Evolutionary conservation across 2,329 filamentous ascomycete species (phyloP).

Genomic region (Onygena corvina): DNA sequence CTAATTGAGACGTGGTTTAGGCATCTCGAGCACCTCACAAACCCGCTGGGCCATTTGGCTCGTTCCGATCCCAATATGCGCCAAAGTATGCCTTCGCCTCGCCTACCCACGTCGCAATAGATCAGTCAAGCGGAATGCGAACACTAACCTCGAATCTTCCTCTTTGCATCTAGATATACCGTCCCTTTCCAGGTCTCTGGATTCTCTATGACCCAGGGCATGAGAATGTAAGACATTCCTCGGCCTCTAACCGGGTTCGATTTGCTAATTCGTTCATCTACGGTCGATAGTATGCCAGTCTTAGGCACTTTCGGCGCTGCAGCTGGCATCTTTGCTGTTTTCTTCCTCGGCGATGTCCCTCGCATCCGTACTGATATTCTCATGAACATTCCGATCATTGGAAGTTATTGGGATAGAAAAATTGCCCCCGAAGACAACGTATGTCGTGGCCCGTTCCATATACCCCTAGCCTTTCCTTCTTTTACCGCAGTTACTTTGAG

Average conservation of each 20-base stretch:
- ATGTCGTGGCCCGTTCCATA: conserved; percentile 19
- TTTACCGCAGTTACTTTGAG: not conserved
- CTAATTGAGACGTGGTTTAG: not conserved
- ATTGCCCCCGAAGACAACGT: conserved; percentile 53
- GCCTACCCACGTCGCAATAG: not conserved
- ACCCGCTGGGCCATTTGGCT: conserved; percentile 2
- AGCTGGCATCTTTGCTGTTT: conserved; percentile 48
- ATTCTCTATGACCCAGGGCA: conserved; percentile 32
- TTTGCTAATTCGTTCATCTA: conserved; percentile 1
- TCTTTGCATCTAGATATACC: conserved; percentile 35
- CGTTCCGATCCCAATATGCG: conserved; percentile 46
- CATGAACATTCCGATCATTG: conserved; percentile 48
- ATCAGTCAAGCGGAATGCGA: not conserved
- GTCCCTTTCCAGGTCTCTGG: conserved; percentile 39
- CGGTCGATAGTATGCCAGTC: conserved; percentile 31
- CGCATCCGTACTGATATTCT: conserved; percentile 51
- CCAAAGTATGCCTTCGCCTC: conserved; percentile 42
- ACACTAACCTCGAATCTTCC: not conserved
- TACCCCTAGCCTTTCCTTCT: not conserved
- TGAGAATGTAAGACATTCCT: conserved; percentile 34
- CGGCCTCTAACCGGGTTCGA: conserved; percentile 9
- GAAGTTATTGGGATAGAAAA: conserved; percentile 45
- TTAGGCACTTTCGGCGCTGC: conserved; percentile 46
- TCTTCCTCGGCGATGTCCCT: conserved; percentile 54
- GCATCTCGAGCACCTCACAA: not conserved